Conservation (phyloP, 768 basidiomycete genomes). For the Dioszegia crocea region DNA sequence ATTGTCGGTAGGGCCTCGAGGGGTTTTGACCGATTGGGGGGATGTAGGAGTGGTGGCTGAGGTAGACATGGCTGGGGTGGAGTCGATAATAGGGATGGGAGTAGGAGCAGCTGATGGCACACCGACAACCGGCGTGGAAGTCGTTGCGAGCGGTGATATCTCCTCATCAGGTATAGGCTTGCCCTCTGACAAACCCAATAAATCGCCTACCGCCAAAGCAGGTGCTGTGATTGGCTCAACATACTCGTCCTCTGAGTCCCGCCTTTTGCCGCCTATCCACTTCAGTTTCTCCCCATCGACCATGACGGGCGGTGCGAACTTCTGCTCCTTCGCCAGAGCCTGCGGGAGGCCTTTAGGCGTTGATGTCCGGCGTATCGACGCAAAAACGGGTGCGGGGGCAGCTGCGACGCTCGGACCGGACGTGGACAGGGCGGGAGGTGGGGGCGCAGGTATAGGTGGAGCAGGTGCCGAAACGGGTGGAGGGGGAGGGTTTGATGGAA, state of each 20-base stretch:
- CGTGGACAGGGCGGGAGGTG: background rate
- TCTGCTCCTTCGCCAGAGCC: background rate
- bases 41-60: background rate
- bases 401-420: background rate
- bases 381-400: conserved; percentile 10
- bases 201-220: background rate
- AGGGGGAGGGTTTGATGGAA: conserved; percentile 7
- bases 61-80: background rate
- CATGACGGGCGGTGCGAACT: conserved; percentile 5
- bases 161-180: background rate
- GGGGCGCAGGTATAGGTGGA: conserved; percentile 4
- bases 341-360: background rate
- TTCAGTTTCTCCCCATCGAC: conserved; percentile 30
- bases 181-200: background rate
- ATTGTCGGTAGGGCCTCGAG: background rate
- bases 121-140: background rate
- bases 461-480: conserved; percentile 1
- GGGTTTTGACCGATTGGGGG: background rate
- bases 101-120: too few species aligned
- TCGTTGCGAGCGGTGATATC: background rate
- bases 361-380: conserved; percentile 1
- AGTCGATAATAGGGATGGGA: background rate
- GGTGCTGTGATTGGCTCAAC: background rate
- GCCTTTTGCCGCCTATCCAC: conserved; percentile 12
- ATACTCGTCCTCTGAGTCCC: conserved; percentile 17